Conservation (phyloP, 345 rosid species). For the Ceriops tagal region DNA sequence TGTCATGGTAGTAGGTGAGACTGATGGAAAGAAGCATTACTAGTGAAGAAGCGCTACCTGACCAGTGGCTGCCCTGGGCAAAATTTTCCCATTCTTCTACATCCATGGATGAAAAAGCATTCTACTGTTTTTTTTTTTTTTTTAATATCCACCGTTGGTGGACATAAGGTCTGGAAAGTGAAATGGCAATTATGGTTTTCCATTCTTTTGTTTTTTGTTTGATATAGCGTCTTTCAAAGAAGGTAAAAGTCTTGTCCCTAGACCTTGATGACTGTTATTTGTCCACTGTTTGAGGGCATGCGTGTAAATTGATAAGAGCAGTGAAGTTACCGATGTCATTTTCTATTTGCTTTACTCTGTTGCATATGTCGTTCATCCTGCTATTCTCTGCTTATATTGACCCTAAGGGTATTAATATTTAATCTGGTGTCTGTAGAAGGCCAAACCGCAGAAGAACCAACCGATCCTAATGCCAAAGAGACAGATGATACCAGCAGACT, state of each 20-base stretch:
- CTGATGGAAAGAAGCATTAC: too few relatives aligned
- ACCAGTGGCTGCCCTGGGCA: too few relatives aligned
- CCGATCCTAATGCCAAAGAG: slow-evolving; percentile 26
- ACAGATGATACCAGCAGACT: slow-evolving; percentile 26
- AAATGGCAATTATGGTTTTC: background rate
- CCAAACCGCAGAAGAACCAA: slow-evolving; percentile 27
- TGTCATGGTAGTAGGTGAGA: too few relatives aligned
- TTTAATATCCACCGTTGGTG: background rate
- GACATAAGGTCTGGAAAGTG: background rate
- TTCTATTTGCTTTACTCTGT: background rate
- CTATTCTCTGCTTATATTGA: too few relatives aligned
- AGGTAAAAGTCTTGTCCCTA: background rate
- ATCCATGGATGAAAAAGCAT: too few relatives aligned
- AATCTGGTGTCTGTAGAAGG: slow-evolving; percentile 22
- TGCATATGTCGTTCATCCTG: background rate
- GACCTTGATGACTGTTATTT: background rate
- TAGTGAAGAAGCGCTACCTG: too few relatives aligned
- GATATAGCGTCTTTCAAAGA: background rate
- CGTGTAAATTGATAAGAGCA: background rate
- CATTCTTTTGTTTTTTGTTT: background rate
- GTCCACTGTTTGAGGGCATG: background rate
- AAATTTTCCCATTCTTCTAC: too few relatives aligned
- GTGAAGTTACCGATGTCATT: background rate
- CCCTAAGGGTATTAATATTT: background rate
- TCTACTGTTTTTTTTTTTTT: too few relatives aligned